Evolutionary conservation across 2,329 filamentous ascomycete genomes (phyloP).

Genomic region (Apiospora marii): DNA sequence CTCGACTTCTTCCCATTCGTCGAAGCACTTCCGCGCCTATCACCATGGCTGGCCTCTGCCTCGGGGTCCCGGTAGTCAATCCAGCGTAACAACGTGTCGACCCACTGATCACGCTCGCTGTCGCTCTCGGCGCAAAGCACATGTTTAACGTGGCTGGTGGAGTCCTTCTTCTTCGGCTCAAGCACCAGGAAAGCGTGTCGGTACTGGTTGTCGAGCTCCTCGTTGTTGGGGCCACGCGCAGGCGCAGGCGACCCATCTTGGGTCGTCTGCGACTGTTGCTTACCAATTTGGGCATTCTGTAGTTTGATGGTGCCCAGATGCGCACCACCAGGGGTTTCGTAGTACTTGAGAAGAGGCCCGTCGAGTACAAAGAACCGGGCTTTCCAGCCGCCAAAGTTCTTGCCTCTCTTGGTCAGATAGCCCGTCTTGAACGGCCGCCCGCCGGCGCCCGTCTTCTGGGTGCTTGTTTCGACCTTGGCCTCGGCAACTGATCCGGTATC

Average conservation of each 20-base stretch:
- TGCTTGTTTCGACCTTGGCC: conserved; percentile 45
- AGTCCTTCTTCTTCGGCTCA: conserved; percentile 96
- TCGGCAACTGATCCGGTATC: conserved; percentile 55
- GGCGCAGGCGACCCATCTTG: conserved; percentile 69
- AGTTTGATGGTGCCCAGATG: conserved; percentile 95
- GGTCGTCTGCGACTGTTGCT: conserved; percentile 77
- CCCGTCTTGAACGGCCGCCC: conserved; percentile 80
- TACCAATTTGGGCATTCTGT: conserved; percentile 89
- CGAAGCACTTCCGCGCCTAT: conserved; percentile 48
- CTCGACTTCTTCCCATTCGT: conserved; percentile 54
- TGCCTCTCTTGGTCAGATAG: conserved; percentile 94
- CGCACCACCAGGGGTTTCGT: conserved; percentile 87
- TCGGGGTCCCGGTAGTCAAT: conserved; percentile 76
- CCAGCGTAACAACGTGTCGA: conserved; percentile 87
- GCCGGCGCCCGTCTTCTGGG: conserved; percentile 62
- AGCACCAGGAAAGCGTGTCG: conserved; percentile 94
- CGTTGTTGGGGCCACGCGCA: conserved; percentile 60
- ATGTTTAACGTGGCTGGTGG: conserved; percentile 85
- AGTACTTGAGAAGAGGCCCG: conserved; percentile 80
- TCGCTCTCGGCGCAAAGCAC: conserved; percentile 97
- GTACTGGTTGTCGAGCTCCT: conserved; percentile 91
- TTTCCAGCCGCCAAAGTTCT: conserved; percentile 99
- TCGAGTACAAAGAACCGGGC: conserved; percentile 72
- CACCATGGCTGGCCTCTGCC: conserved; percentile 58
- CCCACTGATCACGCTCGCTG: conserved; percentile 90